Evolutionary conservation across 2,329 filamentous ascomycete genomes (phyloP).

Genomic region (Apiospora sp.): DNA sequence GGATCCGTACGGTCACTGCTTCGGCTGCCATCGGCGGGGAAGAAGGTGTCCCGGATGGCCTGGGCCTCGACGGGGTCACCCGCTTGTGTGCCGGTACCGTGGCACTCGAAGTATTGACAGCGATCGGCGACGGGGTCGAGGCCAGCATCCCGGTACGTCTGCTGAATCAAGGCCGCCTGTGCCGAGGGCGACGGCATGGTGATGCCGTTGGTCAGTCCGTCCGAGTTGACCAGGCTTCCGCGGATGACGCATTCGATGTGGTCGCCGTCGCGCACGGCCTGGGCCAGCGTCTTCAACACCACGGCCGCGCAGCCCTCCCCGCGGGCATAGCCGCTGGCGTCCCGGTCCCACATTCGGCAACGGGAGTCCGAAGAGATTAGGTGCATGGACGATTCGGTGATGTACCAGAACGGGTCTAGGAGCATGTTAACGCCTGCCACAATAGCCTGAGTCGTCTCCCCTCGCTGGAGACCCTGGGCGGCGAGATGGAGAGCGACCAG

Average conservation of each 20-base stretch:
- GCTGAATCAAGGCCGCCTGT: conserved; percentile 43
- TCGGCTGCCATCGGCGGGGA: background rate
- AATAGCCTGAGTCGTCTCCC: conserved; percentile 30
- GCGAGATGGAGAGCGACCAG: conserved; percentile 41
- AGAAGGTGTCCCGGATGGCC: conserved; percentile 29
- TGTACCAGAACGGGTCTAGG: conserved; percentile 19
- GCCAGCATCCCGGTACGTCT: conserved; percentile 42
- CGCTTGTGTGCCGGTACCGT: conserved; percentile 31
- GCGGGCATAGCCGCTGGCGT: conserved; percentile 55
- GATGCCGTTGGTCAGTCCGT: conserved; percentile 52
- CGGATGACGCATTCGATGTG: conserved; percentile 47
- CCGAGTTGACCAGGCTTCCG: conserved; percentile 46
- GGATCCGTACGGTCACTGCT: conserved; percentile 28
- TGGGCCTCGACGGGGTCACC: conserved; percentile 36
- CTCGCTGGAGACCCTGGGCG: conserved; percentile 33
- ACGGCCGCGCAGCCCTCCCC: conserved; percentile 54
- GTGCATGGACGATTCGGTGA: conserved; percentile 31
- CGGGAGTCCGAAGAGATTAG: conserved; percentile 37
- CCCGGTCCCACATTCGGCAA: conserved; percentile 45
- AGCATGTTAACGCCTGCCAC: conserved; percentile 24
- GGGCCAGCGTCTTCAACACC: conserved; percentile 50
- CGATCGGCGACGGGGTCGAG: conserved; percentile 32
- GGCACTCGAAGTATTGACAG: conserved; percentile 36
- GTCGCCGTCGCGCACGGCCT: conserved; percentile 51
- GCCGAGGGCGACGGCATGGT: conserved; percentile 50